Evolutionary conservation across 129 eudicot genomes (phyloP), one percentile per base, ranked within the genome.

Genomic region (Ambrosia artemisiifolia): DNA sequence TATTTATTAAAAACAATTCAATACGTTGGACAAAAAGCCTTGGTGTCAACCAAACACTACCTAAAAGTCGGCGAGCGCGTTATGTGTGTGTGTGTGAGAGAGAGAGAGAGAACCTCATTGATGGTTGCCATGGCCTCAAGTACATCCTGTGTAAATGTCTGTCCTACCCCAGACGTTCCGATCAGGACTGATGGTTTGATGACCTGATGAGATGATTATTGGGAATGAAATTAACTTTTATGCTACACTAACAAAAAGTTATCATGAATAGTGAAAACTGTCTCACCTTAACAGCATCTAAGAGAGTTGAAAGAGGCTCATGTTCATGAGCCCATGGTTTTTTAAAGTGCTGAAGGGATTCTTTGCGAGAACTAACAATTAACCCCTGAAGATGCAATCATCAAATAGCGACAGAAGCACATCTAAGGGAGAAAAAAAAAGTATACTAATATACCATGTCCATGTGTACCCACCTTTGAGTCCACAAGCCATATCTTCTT

Each of bases 291-390:
- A 93, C 95, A 18, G 95, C 90, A 72, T 91, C 95, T 20, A 87
- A 38, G 55, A 93, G 98, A 80, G 85, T 83, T 49, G 72, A 46
- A 47, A 82, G 75, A 72, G 96, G 92, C 66, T 83, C 95, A 48
- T 81, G 85, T 38, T 89, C 96, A 82, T 93, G 98, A 65, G 98
- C 98, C 98, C 98, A 93, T 54, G 96, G 92, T 82, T 89, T 74
- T 83, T 93, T 93, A 77, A 89, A 89, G 53, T 89, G 92, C 69
- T 93, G 98, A 77, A 93, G 96, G 56, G 96, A 87, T 69, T 86
- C 94, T 76, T 85, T 87, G 56, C 96, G 96, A 55, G 95, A 78
- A 71, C 81, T 74, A 71, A 93, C 92, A 78, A 93, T 85, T 36
- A 93, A 82, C 3, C 98, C 98, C 98, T 92, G 82, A 76, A 79